These are phyloP conservation scores for Epichloe glyceriae DNA, from an alignment of 2,329 filamentous ascomycete species.

Conservation along the genomic window DNA sequence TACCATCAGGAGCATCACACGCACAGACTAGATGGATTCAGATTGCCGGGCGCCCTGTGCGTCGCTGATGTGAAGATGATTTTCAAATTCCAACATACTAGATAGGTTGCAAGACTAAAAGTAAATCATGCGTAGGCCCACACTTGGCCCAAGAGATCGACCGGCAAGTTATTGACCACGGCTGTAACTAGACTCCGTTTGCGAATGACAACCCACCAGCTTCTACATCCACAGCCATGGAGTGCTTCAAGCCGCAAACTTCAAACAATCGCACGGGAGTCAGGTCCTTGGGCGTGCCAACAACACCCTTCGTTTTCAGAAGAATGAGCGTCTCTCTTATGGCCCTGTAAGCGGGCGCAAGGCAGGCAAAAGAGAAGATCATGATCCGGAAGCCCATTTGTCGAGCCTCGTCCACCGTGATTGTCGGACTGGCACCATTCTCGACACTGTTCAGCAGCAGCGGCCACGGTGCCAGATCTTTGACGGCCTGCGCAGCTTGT, in stretches of 20 bases:
- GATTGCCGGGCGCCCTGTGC: too few relatives aligned
- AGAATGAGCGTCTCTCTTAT: slow-evolving; percentile 25
- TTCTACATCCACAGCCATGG: slow-evolving; percentile 32
- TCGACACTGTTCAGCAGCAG: slow-evolving; percentile 46
- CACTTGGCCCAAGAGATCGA: not conserved
- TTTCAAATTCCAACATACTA: too few relatives aligned
- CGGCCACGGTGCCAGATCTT: slow-evolving; percentile 34
- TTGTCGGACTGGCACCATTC: slow-evolving; percentile 41
- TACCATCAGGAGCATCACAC: too few relatives aligned
- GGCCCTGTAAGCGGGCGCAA: slow-evolving; percentile 34
- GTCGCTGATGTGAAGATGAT: too few relatives aligned
- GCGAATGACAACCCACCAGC: slow-evolving; percentile 10
- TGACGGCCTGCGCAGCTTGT: slow-evolving; percentile 32
- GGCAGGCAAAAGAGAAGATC: slow-evolving; percentile 28
- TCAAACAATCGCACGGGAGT: slow-evolving; percentile 36
- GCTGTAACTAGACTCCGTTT: slow-evolving; percentile 2
- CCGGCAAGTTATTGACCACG: not conserved
- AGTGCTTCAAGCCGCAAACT: slow-evolving; percentile 37
- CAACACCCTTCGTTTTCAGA: slow-evolving; percentile 26
- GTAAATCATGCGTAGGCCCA: not conserved
- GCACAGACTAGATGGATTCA: too few relatives aligned
- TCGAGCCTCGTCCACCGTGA: slow-evolving; percentile 38
- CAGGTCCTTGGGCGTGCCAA: slow-evolving; percentile 27
- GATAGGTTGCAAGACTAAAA: too few relatives aligned
- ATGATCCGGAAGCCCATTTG: slow-evolving; percentile 45